These are phyloP conservation scores for Alternaria consortialis DNA, from an alignment of 2,329 filamentous ascomycete genomes.

Conservation along the genomic window DNA sequence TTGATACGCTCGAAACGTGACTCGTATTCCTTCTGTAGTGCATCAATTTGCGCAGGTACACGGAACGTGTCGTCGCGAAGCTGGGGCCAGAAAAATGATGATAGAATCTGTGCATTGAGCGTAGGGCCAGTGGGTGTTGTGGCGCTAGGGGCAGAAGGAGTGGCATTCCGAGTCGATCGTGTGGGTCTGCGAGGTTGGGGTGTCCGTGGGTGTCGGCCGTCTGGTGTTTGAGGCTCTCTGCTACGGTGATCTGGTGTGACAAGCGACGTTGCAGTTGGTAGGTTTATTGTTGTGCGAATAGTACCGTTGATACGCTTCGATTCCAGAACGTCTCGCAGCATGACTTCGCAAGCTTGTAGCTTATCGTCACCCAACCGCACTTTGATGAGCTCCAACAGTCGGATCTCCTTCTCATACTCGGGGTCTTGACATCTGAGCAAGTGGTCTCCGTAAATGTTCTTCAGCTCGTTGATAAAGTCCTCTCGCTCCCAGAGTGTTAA, in stretches of 20 bases:
- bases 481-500: conserved; percentile 88
- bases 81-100: conserved; percentile 91
- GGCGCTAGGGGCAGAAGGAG: conserved; percentile 23
- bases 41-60: conserved; percentile 66
- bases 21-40: conserved; percentile 75
- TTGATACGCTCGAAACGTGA: conserved; percentile 81
- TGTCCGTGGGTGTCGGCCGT: conserved; percentile 31
- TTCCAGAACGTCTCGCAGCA: conserved; percentile 92
- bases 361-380: conserved; percentile 84
- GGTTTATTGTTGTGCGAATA: conserved; percentile 35
- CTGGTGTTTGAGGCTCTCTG: conserved; percentile 30
- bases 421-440: conserved; percentile 69
- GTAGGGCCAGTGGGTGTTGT: conserved; percentile 45
- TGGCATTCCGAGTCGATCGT: conserved; percentile 17
- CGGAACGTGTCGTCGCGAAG: conserved; percentile 74
- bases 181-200: conserved; percentile 37
- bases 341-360: conserved; percentile 93
- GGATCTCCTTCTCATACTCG: conserved; percentile 78
- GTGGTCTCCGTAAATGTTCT: conserved; percentile 85
- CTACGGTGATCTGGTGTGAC: conserved; percentile 31
- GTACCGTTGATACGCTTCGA: conserved; percentile 76
- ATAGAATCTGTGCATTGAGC: conserved; percentile 85
- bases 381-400: conserved; percentile 87
- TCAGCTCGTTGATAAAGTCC: conserved; percentile 95
- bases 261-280: conserved; percentile 14